Conservation (phyloP, 371 early-diverging fungal genomes). For the Aphelidium insulamus region DNA sequence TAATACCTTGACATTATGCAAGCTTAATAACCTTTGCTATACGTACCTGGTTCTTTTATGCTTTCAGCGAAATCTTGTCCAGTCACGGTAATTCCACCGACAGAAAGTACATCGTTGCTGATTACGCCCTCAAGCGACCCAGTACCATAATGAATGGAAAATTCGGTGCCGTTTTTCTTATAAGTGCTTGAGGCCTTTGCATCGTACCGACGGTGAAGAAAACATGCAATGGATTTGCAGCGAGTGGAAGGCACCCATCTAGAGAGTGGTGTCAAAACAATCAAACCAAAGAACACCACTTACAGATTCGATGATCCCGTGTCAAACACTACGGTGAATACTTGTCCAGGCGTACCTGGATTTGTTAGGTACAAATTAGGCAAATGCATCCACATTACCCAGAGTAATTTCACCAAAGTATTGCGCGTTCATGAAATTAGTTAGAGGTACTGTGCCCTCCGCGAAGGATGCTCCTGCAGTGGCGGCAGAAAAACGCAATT, state of each 20-base stretch:
- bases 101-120: conserved; percentile 42
- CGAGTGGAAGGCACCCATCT: conserved; percentile 94
- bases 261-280: too few relatives aligned
- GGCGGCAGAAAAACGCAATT: too few relatives aligned
- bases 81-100: conserved; percentile 39
- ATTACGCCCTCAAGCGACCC: conserved; percentile 81
- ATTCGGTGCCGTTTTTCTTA: conserved; percentile 65
- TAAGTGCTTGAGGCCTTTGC: conserved; percentile 39
- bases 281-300: too few relatives aligned
- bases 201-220: conserved; percentile 66
- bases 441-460: conserved; percentile 70
- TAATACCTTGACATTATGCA: conserved; percentile 9
- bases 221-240: conserved; percentile 81
- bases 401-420: conserved; percentile 69
- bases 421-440: conserved; percentile 90
- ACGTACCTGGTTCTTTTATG: conserved; percentile 81
- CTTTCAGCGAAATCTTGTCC: conserved; percentile 72
- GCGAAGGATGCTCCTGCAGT: too few relatives aligned
- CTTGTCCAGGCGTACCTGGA: conserved; percentile 69
- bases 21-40: background rate
- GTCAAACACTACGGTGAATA: conserved; percentile 79
- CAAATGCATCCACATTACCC: too few relatives aligned
- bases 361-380: too few relatives aligned
- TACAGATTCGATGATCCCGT: conserved; percentile 82
- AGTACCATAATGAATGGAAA: conserved; percentile 73